phyloP scores from a whole-genome alignment of 1,284 basidiomycete genomes.

The Cryptococcus sp. region DNA sequence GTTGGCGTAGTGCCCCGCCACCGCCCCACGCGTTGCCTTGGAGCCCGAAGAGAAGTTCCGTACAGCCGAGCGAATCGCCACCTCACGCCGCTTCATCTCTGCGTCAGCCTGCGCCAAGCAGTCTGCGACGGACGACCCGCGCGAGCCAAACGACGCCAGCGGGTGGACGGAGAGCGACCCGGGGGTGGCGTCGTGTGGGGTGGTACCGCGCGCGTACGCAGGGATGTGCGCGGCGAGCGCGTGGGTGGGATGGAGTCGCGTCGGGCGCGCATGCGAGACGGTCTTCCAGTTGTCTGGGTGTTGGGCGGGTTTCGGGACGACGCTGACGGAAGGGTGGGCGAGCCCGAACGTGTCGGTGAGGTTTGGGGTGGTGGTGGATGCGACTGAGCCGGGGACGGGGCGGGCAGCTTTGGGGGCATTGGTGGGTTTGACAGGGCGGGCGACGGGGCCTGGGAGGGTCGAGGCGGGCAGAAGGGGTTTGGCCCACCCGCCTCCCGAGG shows the following conservation, averaged over 20 bases:
- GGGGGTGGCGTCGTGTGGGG: constrained; percentile 23
- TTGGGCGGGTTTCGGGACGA: not conserved
- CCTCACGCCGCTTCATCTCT: constrained; percentile 29
- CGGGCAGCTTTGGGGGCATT: constrained; percentile 19
- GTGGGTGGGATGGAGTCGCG: constrained; percentile 15
- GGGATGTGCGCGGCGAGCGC: constrained; percentile 35
- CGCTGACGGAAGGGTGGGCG: constrained; percentile 5
- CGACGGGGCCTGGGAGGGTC: not conserved
- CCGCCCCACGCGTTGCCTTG: constrained; percentile 21
- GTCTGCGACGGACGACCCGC: constrained; percentile 17
- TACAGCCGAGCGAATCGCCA: constrained; percentile 40
- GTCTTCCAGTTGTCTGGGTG: constrained; percentile 33
- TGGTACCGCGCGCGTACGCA: constrained; percentile 27
- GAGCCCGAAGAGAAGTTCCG: constrained; percentile 27
- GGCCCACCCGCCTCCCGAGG: not conserved
- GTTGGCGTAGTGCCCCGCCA: constrained; percentile 42
- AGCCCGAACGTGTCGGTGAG: constrained; percentile 23
- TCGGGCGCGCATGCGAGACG: constrained; percentile 21
- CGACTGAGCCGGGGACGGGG: constrained; percentile 13
- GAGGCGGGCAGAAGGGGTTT: not conserved
- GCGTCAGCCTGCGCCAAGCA: constrained; percentile 31
- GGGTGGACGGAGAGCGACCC: constrained; percentile 12
- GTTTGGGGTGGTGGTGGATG: constrained; percentile 18
- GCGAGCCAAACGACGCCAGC: not conserved
- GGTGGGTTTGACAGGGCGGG: constrained; percentile 4